Percentiles rank a stretch among this genome's conserved stretches.
phyloP scores from a whole-genome alignment of 1,284 basidiomycete species.

The Cryptococcus sp. region DNA sequence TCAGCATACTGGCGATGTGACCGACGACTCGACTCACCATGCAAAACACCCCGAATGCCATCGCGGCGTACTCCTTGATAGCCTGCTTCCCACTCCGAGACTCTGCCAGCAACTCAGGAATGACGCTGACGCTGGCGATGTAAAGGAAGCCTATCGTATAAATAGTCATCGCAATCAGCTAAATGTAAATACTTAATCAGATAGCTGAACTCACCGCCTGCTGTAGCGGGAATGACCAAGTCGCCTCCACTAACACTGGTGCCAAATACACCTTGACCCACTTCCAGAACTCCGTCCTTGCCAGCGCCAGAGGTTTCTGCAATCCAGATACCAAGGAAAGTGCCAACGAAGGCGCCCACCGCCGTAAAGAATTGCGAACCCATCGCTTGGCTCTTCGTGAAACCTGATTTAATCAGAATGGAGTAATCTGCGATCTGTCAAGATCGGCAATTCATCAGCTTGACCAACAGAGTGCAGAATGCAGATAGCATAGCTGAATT shows the following conservation, averaged over 20 bases:
- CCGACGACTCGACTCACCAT: conserved; percentile 61
- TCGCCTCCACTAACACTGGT: conserved; percentile 75
- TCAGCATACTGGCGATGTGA: conserved; percentile 1
- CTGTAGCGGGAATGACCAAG: conserved; percentile 80
- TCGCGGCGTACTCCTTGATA: conserved; percentile 83
- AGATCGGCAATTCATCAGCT: not conserved
- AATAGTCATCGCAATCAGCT: not conserved
- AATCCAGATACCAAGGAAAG: conserved; percentile 85
- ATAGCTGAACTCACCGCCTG: conserved; percentile 63
- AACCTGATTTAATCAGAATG: conserved; percentile 82
- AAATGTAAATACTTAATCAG: not conserved
- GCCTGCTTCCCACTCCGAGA: conserved; percentile 82
- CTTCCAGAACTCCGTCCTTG: conserved; percentile 24
- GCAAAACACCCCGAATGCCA: conserved; percentile 82
- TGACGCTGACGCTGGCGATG: conserved; percentile 83
- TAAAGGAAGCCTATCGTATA: conserved; percentile 71
- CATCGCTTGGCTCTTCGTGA: conserved; percentile 86
- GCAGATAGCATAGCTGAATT: not conserved
- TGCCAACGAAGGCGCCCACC: conserved; percentile 83
- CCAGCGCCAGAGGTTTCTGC: conserved; percentile 56
- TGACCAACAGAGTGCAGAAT: too few relatives aligned
- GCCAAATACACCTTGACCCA: conserved; percentile 71
- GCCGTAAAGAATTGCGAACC: conserved; percentile 86
- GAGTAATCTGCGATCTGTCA: conserved; percentile 79
- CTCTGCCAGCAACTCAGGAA: conserved; percentile 80